A percentile compares a stretch with the other conserved stretches of the same genome.
Conservation (phyloP, 768 basidiomycete species). For the Russula emetica region DNA sequence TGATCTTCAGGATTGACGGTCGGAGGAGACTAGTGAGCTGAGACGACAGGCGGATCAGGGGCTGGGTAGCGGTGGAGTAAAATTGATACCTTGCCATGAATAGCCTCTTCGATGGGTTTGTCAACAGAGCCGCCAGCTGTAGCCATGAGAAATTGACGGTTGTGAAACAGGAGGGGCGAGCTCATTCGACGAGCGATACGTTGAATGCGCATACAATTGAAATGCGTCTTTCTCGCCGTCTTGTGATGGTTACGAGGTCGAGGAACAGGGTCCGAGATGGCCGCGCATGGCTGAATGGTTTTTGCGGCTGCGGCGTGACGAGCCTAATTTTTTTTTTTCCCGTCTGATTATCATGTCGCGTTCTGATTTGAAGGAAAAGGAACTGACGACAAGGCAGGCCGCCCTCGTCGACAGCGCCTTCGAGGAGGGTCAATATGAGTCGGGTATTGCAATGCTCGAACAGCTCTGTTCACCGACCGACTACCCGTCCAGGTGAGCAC, state of each 20-base stretch:
- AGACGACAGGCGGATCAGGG: constrained; percentile 26
- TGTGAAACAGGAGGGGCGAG: constrained; percentile 20
- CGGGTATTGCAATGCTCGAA: constrained; percentile 57
- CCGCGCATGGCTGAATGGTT: neutral
- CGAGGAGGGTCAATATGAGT: constrained; percentile 73
- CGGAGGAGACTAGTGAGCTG: constrained; percentile 61
- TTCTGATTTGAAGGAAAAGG: constrained; percentile 14
- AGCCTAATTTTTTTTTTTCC: neutral
- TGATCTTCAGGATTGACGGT: constrained; percentile 61
- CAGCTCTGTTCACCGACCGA: constrained; percentile 55
- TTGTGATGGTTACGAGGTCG: constrained; percentile 2
- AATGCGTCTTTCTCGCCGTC: neutral
- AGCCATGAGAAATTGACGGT: constrained; percentile 28
- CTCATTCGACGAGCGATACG: constrained; percentile 26
- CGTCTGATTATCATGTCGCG: neutral
- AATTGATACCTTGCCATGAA: constrained; percentile 27
- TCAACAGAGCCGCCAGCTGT: constrained; percentile 13
- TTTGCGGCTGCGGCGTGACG: neutral
- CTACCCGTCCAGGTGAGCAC: constrained; percentile 55
- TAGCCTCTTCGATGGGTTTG: constrained; percentile 26
- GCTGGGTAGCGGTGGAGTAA: constrained; percentile 12
- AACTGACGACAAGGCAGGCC: constrained; percentile 17
- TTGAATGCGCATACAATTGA: neutral
- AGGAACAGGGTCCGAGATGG: neutral
- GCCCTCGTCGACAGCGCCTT: constrained; percentile 66